phyloP scores from a whole-genome alignment of 2,329 filamentous ascomycete species.

The Cordyceps fumosorosea region DNA sequence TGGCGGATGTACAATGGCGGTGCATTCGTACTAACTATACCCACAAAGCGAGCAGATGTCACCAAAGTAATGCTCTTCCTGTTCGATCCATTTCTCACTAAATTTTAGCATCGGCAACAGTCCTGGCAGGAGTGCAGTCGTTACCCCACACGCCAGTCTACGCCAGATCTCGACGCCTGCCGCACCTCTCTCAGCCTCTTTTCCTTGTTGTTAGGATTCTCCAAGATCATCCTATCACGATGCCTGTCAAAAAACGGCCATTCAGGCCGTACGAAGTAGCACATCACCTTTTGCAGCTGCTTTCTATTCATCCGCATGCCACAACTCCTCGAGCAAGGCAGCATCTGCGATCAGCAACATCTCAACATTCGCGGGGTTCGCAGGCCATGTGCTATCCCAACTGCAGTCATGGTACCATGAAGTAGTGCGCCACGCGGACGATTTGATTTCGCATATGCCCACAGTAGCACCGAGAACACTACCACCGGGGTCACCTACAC shows the following conservation, averaged over 20 bases:
- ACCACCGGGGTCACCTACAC: background rate
- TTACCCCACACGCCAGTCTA: background rate
- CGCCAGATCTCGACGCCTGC: background rate
- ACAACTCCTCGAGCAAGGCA: background rate
- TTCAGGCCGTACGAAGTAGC: background rate
- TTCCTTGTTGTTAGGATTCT: background rate
- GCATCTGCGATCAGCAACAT: background rate
- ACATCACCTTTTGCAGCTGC: background rate
- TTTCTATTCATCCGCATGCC: background rate
- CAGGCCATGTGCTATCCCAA: background rate
- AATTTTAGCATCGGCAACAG: background rate
- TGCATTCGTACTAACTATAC: background rate
- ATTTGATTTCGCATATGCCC: background rate
- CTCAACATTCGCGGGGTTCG: background rate
- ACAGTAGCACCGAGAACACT: background rate
- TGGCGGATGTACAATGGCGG: background rate
- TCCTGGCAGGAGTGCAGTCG: background rate
- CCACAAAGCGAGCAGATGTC: background rate
- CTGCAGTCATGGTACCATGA: background rate
- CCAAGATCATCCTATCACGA: background rate
- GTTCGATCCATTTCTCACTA: background rate
- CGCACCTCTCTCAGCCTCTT: background rate
- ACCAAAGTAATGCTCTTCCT: slow-evolving; percentile 6
- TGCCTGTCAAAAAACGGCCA: background rate
- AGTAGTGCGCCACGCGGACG: background rate